Base-by-base conservation (phyloP, 305 asterid species). In the Fraxinus floribunda region DNA sequence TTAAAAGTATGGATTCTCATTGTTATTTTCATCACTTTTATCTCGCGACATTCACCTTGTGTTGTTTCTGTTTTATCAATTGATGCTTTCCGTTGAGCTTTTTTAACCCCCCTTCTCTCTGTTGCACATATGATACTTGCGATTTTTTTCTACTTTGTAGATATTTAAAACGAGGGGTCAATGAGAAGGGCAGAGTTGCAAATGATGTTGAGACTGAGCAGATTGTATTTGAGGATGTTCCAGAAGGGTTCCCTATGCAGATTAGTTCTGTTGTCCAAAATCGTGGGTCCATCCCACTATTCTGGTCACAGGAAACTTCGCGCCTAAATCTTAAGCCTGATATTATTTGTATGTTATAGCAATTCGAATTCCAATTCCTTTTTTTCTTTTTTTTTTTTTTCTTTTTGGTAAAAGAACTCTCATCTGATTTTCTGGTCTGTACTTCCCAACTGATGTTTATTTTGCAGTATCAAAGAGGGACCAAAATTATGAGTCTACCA, bases 141-240 rank as follows among this genome's bases (percentile, higher is more conserved):
- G 77, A 79, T 35, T 11, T 52, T 74, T 68, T 82, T 15, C 84
- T 38, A 79, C 83, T 34, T 60, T 84, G 88, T 83, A 95, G 99
- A 89, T 95, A 95, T 89, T 93, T 95, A 72, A 95, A 93, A 89
- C 94, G 99, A 81, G 99, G 99, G 49, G 96, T 95, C 55, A 94
- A 94, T 60, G 98, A 95, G 86, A 90, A 85, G 36, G 99, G 99
- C 77, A 92, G 94, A 83, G 99, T 95, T 76, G 99, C 99, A 70
- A 95, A 95, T 91, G 99, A 95, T 88, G 99, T 95, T 44, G 99
- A 95, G 90, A 95, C 97, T 10, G 99, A 95, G 88, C 99, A 95
- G 86, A 90, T 95, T 82, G 87, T 95, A 75, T 77, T 87, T 80
- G 98, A 95, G 89, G 94, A 93, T 85, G 91, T 85, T 87, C 88